These are phyloP conservation scores for Lepidium campestre DNA, from an alignment of 441 rosid species.

Conservation along the genomic window DNA sequence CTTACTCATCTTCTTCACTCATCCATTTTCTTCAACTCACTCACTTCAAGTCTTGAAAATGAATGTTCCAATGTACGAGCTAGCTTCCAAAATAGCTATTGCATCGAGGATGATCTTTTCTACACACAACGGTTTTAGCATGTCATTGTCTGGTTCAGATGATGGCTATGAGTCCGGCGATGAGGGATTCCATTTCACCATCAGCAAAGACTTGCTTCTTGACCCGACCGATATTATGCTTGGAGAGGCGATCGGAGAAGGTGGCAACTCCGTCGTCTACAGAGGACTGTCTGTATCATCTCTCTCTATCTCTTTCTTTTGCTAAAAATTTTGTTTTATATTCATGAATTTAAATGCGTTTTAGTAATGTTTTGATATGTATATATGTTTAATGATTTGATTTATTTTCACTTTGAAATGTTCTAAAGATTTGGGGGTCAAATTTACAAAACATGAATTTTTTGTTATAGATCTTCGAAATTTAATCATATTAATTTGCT, in stretches of 20 bases:
- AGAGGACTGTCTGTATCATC: conserved; percentile 40
- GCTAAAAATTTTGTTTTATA: not conserved
- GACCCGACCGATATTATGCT: conserved; percentile 29
- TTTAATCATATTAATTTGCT: not conserved
- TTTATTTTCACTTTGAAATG: not conserved
- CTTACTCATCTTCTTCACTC: not conserved
- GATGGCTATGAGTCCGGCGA: conserved; percentile 12
- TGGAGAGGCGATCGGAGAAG: conserved; percentile 44
- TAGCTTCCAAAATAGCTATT: conserved; percentile 11
- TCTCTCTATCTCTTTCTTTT: not conserved
- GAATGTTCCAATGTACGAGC: not conserved
- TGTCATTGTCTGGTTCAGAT: conserved; percentile 4
- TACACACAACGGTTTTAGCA: not conserved
- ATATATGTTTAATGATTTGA: not conserved
- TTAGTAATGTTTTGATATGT: not conserved
- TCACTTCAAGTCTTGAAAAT: conserved; percentile 9
- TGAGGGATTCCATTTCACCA: conserved; percentile 30
- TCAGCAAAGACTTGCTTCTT: conserved; percentile 36
- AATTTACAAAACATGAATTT: not conserved
- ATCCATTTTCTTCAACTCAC: not conserved
- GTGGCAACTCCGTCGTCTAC: conserved; percentile 36
- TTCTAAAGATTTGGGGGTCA: not conserved
- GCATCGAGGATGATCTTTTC: not conserved
- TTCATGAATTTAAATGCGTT: not conserved
- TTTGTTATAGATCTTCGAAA: not conserved